Percentiles rank a stretch among this genome's conserved stretches.
phyloP scores from a whole-genome alignment of 2,329 filamentous ascomycete species.

The Exserohilum rostratum region DNA sequence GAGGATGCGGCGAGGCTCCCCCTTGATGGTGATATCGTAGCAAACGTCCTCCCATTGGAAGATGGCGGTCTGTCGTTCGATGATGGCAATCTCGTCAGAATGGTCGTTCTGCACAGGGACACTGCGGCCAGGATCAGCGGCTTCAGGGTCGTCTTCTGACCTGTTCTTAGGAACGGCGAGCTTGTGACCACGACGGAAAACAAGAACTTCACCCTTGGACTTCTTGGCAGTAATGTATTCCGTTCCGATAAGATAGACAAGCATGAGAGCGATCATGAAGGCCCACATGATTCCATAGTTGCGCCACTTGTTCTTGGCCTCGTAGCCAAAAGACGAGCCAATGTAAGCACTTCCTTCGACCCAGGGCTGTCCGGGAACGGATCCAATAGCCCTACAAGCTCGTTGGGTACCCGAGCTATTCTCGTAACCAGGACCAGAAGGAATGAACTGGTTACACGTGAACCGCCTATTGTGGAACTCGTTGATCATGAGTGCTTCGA shows the following conservation, averaged over 20 bases:
- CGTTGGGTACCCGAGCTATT: slow-evolving; percentile 36
- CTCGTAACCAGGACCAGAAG: slow-evolving; percentile 49
- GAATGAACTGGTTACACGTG: slow-evolving; percentile 54
- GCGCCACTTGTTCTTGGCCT: slow-evolving; percentile 52
- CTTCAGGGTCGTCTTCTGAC: slow-evolving; percentile 51
- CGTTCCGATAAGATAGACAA: slow-evolving; percentile 52
- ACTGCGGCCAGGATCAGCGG: slow-evolving; percentile 36
- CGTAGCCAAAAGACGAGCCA: slow-evolving; percentile 42
- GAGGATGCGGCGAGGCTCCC: slow-evolving; percentile 74
- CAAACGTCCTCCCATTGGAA: slow-evolving; percentile 88
- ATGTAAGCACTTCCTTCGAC: slow-evolving; percentile 52
- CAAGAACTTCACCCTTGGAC: slow-evolving; percentile 58
- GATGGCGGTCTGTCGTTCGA: slow-evolving; percentile 72
- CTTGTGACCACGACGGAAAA: slow-evolving; percentile 56
- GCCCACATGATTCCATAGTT: slow-evolving; percentile 56
- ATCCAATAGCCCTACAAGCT: slow-evolving; percentile 52
- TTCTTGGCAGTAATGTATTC: slow-evolving; percentile 57
- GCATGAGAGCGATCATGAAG: slow-evolving; percentile 53
- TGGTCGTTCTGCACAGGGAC: slow-evolving; percentile 46
- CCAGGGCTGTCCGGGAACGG: slow-evolving; percentile 44
- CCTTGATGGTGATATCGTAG: slow-evolving; percentile 81
- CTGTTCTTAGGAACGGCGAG: slow-evolving; percentile 55
- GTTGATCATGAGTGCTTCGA: slow-evolving; percentile 81
- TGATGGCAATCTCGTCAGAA: slow-evolving; percentile 51
- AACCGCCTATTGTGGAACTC: slow-evolving; percentile 75